Evolutionary conservation across 306 rosid species (phyloP).

Genomic region (Citrullus colocynthis): DNA sequence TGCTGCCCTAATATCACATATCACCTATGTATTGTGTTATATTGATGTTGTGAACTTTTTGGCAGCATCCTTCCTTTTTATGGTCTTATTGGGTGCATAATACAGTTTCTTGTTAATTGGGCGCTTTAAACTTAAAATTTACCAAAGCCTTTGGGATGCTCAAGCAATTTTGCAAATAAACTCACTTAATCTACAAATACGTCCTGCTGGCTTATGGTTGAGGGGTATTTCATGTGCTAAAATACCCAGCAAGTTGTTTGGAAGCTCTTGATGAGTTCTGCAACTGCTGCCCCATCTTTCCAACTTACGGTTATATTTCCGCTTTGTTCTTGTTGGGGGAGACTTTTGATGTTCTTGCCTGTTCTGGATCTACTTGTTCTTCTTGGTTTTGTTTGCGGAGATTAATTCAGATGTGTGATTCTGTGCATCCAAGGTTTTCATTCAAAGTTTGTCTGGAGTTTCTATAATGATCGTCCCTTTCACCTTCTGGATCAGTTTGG

Average conservation of each 20-base stretch:
- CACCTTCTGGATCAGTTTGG: background rate
- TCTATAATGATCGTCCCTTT: background rate
- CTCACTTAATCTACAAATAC: constrained; percentile 13
- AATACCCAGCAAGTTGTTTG: constrained; percentile 29
- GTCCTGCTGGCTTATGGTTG: constrained; percentile 20
- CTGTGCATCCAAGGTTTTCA: constrained; percentile 5
- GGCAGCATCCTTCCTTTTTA: constrained; percentile 82
- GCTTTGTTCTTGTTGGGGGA: constrained; percentile 18
- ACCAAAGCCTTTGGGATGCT: constrained; percentile 28
- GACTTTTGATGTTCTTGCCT: constrained; percentile 14
- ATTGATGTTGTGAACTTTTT: constrained; percentile 74
- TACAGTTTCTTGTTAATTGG: constrained; percentile 77
- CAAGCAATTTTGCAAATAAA: constrained; percentile 26
- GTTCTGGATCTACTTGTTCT: constrained; percentile 13
- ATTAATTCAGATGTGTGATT: constrained; percentile 16
- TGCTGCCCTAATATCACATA: constrained; percentile 21
- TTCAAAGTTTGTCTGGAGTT: background rate
- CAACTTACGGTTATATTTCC: constrained; percentile 7
- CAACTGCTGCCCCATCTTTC: constrained; percentile 14
- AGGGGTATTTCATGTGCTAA: constrained; percentile 12
- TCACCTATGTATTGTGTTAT: constrained; percentile 26
- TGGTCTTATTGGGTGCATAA: constrained; percentile 73
- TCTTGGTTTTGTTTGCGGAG: constrained; percentile 33
- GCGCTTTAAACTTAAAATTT: constrained; percentile 41
- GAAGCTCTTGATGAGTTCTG: constrained; percentile 27